Percentiles rank a stretch among this genome's conserved stretches.
These are phyloP conservation scores for Physcomitrellopsis africana DNA, from an alignment of 225 moss, liverwort and hornwort genomes.

Conservation along the genomic window DNA sequence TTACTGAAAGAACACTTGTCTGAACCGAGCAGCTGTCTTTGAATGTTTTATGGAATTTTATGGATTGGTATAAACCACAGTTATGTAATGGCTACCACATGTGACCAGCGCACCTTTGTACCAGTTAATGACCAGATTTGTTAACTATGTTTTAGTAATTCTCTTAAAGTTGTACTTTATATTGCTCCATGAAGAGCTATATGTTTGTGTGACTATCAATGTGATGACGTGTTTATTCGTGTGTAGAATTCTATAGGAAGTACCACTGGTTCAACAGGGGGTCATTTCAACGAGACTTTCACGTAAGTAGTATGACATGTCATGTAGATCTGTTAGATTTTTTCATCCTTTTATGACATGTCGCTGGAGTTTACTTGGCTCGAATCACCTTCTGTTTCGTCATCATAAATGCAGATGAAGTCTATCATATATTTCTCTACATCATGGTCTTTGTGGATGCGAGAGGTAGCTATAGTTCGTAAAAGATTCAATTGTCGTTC, in stretches of 20 bases:
- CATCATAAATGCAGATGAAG: no score
- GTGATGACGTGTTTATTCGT: constrained; percentile 17
- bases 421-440: not conserved
- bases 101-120: not conserved
- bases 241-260: constrained; percentile 90
- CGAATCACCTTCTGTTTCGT: not conserved
- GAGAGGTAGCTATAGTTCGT: constrained; percentile 5
- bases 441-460: not conserved
- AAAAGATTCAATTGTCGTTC: constrained; percentile 14
- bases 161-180: not conserved
- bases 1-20: no score
- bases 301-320: constrained; percentile 52
- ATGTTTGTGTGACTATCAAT: constrained; percentile 15
- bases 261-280: constrained; percentile 70
- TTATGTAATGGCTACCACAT: not conserved
- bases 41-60: not conserved
- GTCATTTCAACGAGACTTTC: constrained; percentile 89
- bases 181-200: not conserved
- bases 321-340: not conserved
- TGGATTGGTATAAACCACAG: not conserved
- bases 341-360: not conserved
- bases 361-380: no score
- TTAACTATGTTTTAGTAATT: constrained; percentile 11
- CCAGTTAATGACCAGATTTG: constrained; percentile 12
- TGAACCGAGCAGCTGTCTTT: no score